Evolutionary conservation across 2,329 filamentous ascomycete species (phyloP).

Genomic region (Beauveria varroae): DNA sequence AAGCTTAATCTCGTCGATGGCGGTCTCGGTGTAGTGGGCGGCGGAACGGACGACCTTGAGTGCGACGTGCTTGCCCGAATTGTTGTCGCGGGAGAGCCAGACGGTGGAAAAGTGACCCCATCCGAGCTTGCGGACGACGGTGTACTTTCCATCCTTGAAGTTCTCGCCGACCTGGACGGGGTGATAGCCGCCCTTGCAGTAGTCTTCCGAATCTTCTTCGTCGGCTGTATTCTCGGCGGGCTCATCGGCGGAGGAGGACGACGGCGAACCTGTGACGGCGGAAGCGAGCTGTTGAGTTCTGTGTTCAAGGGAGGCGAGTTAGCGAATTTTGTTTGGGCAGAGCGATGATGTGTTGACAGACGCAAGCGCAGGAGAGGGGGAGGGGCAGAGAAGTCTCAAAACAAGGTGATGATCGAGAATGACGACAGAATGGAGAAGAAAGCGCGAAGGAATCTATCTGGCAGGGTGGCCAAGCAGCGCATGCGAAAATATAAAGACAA

Average conservation of each 20-base stretch:
- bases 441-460: not conserved
- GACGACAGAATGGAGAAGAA: not conserved
- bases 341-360: not conserved
- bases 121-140: slow-evolving; percentile 88
- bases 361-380: not conserved
- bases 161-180: slow-evolving; percentile 90
- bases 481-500: not conserved
- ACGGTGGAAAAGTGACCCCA: slow-evolving; percentile 99
- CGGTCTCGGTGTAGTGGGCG: slow-evolving; percentile 97
- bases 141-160: slow-evolving; percentile 97
- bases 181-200: slow-evolving; percentile 98
- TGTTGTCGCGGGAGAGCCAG: slow-evolving; percentile 76
- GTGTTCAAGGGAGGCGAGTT: slow-evolving; percentile 13
- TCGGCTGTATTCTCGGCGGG: slow-evolving; percentile 87
- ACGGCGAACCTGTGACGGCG: slow-evolving; percentile 64
- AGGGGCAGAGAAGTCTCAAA: no score
- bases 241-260: slow-evolving; percentile 75
- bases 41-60: slow-evolving; percentile 97
- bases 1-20: slow-evolving; percentile 97
- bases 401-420: not conserved
- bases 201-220: slow-evolving; percentile 98
- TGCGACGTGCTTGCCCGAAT: slow-evolving; percentile 86
- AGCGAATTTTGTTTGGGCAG: slow-evolving; percentile 14
- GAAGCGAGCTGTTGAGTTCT: slow-evolving; percentile 49
- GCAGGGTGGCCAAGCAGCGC: not conserved